These are phyloP conservation scores for Salix exigua DNA, from an alignment of 345 rosid genomes.

Conservation along the genomic window DNA sequence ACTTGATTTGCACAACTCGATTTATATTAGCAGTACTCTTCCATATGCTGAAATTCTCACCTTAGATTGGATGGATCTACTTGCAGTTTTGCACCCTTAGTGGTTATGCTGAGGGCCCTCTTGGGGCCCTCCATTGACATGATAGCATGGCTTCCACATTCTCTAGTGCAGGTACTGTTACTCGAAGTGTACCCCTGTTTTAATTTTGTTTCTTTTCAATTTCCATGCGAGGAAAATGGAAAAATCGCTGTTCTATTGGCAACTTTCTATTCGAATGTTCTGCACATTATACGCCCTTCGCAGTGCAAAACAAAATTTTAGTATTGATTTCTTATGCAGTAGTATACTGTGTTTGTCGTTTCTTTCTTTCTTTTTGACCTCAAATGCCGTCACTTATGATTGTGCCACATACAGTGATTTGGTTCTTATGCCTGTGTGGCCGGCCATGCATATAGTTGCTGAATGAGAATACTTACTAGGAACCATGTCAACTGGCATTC, in stretches of 20 bases:
- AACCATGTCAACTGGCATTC: constrained; percentile 85
- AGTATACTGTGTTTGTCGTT: not conserved
- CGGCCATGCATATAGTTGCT: not conserved
- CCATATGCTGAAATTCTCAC: constrained; percentile 22
- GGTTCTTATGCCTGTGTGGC: not conserved
- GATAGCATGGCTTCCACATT: constrained; percentile 52
- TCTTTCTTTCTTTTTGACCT: no score
- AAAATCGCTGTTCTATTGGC: not conserved
- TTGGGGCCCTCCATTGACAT: constrained; percentile 38
- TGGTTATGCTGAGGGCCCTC: constrained; percentile 49
- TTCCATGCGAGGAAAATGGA: constrained; percentile 12
- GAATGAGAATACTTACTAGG: constrained; percentile 55
- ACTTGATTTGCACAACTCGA: constrained; percentile 10
- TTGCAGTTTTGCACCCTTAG: constrained; percentile 53
- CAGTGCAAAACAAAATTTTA: not conserved
- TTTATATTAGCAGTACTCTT: constrained; percentile 7
- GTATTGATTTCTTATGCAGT: not conserved
- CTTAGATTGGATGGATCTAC: constrained; percentile 39
- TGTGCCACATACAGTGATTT: not conserved
- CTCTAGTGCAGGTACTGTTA: constrained; percentile 53
- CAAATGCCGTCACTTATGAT: not conserved
- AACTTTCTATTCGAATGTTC: constrained; percentile 1
- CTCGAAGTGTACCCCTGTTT: constrained; percentile 20
- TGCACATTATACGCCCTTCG: not conserved
- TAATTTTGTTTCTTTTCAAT: constrained; percentile 11